Percentiles rank a stretch among this genome's conserved stretches.
These are phyloP conservation scores for Aspergillus luchuensis DNA, from an alignment of 2,329 filamentous ascomycete species.

Conservation along the genomic window DNA sequence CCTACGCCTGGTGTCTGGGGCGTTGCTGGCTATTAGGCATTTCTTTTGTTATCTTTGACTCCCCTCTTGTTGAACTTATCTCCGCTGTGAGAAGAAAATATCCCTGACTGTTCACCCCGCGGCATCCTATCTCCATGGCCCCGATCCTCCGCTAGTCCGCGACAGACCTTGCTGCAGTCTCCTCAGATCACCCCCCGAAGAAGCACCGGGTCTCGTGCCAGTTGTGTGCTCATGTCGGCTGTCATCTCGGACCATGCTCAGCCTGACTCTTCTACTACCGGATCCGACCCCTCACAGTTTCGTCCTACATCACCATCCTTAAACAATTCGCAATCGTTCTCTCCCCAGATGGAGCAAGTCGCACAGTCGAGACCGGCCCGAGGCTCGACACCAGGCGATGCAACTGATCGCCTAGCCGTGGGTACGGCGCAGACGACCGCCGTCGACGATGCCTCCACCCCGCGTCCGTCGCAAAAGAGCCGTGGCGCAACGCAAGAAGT, in stretches of 20 bases:
- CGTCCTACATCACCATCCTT: conserved; percentile 19
- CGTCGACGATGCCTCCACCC: conserved; percentile 18
- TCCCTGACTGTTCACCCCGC: background rate
- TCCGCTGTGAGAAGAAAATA: conserved; percentile 5
- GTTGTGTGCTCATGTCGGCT: conserved; percentile 28
- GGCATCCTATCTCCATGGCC: conserved; percentile 23
- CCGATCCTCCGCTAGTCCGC: conserved; percentile 34
- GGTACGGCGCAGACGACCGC: conserved; percentile 19
- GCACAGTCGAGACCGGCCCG: conserved; percentile 28
- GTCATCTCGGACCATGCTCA: conserved; percentile 33
- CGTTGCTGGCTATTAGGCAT: background rate
- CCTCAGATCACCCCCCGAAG: conserved; percentile 18
- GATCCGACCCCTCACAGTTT: conserved; percentile 14
- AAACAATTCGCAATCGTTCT: conserved; percentile 19
- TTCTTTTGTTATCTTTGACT: background rate
- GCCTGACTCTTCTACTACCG: conserved; percentile 18
- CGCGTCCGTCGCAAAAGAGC: conserved; percentile 17
- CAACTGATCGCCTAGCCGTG: conserved; percentile 18
- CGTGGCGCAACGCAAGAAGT: conserved; percentile 44
- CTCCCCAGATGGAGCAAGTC: conserved; percentile 36
- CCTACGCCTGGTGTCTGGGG: background rate
- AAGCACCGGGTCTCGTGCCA: conserved; percentile 15
- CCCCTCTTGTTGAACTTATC: background rate
- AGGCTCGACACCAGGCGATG: conserved; percentile 22
- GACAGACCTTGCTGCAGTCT: conserved; percentile 16